These are phyloP conservation scores for Rubroboletus pulcherrimus DNA, from an alignment of 768 basidiomycete genomes.

Conservation along the genomic window DNA sequence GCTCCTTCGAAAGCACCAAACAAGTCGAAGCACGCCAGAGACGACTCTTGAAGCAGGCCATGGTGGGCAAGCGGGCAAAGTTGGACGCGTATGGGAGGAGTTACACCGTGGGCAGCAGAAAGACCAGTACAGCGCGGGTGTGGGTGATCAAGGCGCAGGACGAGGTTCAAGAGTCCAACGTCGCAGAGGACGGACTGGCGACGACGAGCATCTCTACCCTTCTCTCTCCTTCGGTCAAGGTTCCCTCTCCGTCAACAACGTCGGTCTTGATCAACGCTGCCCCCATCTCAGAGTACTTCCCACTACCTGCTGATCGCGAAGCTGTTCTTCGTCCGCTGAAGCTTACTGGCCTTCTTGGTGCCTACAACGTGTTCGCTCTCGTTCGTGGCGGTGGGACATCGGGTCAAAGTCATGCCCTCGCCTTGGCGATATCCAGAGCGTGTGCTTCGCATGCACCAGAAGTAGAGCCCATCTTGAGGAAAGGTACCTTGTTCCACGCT, in stretches of 20 bases:
- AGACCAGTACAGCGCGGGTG: slow-evolving; percentile 85
- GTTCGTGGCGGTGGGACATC: slow-evolving; percentile 86
- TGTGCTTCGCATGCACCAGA: slow-evolving; percentile 69
- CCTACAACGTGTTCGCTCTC: slow-evolving; percentile 74
- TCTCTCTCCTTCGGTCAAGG: slow-evolving; percentile 17
- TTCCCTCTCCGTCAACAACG: slow-evolving; percentile 44
- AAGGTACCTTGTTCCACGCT: slow-evolving; percentile 44
- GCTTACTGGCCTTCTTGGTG: slow-evolving; percentile 77
- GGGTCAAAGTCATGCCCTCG: slow-evolving; percentile 87
- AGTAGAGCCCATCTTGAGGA: slow-evolving; percentile 59
- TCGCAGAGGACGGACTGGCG: background rate
- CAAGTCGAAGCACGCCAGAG: slow-evolving; percentile 42
- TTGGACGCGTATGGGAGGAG: slow-evolving; percentile 79
- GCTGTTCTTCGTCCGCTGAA: slow-evolving; percentile 79
- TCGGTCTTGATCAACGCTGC: slow-evolving; percentile 83
- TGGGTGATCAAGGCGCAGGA: slow-evolving; percentile 77
- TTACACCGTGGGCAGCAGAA: slow-evolving; percentile 83
- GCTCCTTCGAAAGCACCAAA: slow-evolving; percentile 64
- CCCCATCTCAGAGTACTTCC: slow-evolving; percentile 78
- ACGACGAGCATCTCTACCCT: slow-evolving; percentile 13
- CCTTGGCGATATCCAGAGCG: slow-evolving; percentile 72
- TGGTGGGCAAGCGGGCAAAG: slow-evolving; percentile 50
- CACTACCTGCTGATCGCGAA: slow-evolving; percentile 71
- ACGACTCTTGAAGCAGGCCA: slow-evolving; percentile 21
- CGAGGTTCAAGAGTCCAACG: slow-evolving; percentile 32